Percentiles rank a stretch among this genome's conserved stretches.
These are phyloP conservation scores for Microthyrium microscopicum DNA, from an alignment of 2,329 filamentous ascomycete species.

Conservation along the genomic window DNA sequence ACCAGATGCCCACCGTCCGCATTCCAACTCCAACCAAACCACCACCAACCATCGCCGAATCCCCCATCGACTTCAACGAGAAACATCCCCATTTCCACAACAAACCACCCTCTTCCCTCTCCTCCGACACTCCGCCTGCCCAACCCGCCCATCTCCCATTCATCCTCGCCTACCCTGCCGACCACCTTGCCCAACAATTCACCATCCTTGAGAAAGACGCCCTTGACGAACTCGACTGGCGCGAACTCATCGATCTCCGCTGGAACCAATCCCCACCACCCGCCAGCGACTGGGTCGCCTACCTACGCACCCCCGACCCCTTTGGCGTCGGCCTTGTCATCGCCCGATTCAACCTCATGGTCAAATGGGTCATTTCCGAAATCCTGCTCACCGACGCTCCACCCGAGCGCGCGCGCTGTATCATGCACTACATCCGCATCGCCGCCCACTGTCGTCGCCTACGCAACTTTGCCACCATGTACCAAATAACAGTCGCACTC, in stretches of 20 bases:
- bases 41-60: neutral
- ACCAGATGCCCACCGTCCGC: neutral
- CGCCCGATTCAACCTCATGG: conserved; percentile 74
- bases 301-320: conserved; percentile 54
- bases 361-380: conserved; percentile 74
- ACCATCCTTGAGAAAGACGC: conserved; percentile 77
- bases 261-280: conserved; percentile 58
- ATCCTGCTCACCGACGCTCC: conserved; percentile 56
- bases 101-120: too few relatives aligned
- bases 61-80: neutral
- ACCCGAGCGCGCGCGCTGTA: conserved; percentile 56
- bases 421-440: conserved; percentile 71
- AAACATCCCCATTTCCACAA: neutral
- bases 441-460: conserved; percentile 58
- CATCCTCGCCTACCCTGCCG: conserved; percentile 64
- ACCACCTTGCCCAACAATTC: conserved; percentile 64
- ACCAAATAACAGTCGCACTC: conserved; percentile 62
- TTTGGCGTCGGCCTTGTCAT: conserved; percentile 70
- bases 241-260: conserved; percentile 66
- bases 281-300: conserved; percentile 66
- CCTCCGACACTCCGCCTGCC: conserved; percentile 6
- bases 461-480: conserved; percentile 72
- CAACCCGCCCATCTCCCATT: conserved; percentile 51
- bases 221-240: conserved; percentile 76
- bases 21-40: neutral